phyloP scores from a whole-genome alignment of 2,329 filamentous ascomycete species.

The Colletotrichum graminicola region DNA sequence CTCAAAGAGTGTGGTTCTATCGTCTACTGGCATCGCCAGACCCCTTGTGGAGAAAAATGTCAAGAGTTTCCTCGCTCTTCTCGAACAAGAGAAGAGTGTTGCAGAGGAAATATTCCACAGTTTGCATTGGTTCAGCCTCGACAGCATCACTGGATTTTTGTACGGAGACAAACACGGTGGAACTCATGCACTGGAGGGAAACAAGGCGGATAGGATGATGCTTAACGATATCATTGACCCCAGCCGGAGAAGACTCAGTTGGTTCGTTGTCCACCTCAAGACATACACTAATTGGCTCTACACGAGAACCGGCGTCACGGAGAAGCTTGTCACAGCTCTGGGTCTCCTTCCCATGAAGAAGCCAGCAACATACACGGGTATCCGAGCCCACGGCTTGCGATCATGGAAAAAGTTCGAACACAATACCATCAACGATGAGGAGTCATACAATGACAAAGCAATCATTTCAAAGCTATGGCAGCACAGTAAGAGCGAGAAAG shows the following conservation, averaged over 20 bases:
- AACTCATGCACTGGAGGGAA: slow-evolving; percentile 57
- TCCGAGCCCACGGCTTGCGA: slow-evolving; percentile 49
- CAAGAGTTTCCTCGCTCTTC: slow-evolving; percentile 45
- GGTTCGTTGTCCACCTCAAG: slow-evolving; percentile 62
- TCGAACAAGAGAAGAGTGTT: slow-evolving; percentile 51
- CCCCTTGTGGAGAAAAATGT: slow-evolving; percentile 56
- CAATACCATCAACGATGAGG: background rate
- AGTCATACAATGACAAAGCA: background rate
- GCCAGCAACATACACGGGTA: slow-evolving; percentile 64
- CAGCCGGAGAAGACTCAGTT: slow-evolving; percentile 58
- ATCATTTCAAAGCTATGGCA: slow-evolving; percentile 51
- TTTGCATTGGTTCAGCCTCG: slow-evolving; percentile 66
- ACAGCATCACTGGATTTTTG: slow-evolving; percentile 64
- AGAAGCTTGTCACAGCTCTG: slow-evolving; percentile 53
- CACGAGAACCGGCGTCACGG: slow-evolving; percentile 53
- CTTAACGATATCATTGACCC: slow-evolving; percentile 63
- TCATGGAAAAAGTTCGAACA: background rate
- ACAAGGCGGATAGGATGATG: slow-evolving; percentile 53
- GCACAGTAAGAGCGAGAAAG: slow-evolving; percentile 49
- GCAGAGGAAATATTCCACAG: slow-evolving; percentile 60
- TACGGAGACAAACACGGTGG: slow-evolving; percentile 59
- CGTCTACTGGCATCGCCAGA: slow-evolving; percentile 46
- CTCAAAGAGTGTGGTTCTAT: slow-evolving; percentile 59
- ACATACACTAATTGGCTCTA: slow-evolving; percentile 63
- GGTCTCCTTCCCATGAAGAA: slow-evolving; percentile 59